Conservation (phyloP, 2,329 filamentous ascomycete species). For the Botrytis aclada region DNA sequence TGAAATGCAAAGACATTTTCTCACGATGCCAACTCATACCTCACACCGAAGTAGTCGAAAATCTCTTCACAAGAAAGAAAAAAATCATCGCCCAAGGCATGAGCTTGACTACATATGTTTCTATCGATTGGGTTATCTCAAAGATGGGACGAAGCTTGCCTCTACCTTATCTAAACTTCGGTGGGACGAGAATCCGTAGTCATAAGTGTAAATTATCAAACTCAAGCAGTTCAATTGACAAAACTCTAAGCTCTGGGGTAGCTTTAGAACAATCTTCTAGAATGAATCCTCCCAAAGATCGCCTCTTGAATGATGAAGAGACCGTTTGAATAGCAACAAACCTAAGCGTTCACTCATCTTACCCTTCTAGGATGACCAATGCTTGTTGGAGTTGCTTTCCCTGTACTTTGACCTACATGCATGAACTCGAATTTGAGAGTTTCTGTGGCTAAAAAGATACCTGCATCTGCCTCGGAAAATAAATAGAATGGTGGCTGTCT, state of each 20-base stretch:
- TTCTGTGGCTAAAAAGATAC: conserved; percentile 4
- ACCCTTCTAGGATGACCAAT: conserved; percentile 6
- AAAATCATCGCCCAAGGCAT: background rate
- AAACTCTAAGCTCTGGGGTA: background rate
- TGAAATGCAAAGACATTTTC: background rate
- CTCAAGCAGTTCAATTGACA: background rate
- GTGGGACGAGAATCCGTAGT: background rate
- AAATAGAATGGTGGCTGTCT: background rate
- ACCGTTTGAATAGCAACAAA: background rate
- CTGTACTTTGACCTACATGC: conserved; percentile 17
- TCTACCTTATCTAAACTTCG: conserved; percentile 4
- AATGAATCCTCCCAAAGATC: background rate
- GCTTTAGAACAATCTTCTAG: background rate
- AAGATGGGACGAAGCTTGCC: background rate
- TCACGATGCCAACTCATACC: conserved; percentile 13
- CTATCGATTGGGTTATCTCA: background rate
- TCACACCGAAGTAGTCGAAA: background rate
- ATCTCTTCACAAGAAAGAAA: conserved; percentile 3
- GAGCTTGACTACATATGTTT: background rate
- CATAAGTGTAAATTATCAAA: background rate
- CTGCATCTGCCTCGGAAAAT: conserved; percentile 1
- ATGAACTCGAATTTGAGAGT: conserved; percentile 17
- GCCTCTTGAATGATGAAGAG: background rate
- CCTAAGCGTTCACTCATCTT: background rate
- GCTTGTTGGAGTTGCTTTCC: conserved; percentile 2